Evolutionary conservation across 352 stramenopile species (phyloP).

Genomic region (Phytophthora ramorum): DNA sequence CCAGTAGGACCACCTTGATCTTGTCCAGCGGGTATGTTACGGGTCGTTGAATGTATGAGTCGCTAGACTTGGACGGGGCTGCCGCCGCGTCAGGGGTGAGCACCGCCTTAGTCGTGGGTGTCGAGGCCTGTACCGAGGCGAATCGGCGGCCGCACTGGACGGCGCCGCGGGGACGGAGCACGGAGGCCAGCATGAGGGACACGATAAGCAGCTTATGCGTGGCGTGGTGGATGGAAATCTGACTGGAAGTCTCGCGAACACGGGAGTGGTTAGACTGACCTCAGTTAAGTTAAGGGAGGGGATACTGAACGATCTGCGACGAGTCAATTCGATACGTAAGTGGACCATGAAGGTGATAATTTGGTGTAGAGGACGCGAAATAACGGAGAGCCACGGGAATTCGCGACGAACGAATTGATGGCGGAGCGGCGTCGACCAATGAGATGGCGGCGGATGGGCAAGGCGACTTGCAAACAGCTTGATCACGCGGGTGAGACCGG

Average conservation of each 20-base stretch:
- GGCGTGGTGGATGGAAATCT: constrained; percentile 28
- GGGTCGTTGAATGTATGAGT: constrained; percentile 63
- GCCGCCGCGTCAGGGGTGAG: constrained; percentile 20
- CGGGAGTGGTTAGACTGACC: background rate
- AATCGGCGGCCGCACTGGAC: constrained; percentile 34
- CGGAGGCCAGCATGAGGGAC: constrained; percentile 45
- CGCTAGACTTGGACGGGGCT: constrained; percentile 12
- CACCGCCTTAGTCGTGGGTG: constrained; percentile 20
- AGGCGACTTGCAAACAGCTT: background rate
- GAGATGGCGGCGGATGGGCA: background rate
- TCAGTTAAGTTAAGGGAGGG: constrained; percentile 4
- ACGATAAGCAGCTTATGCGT: background rate
- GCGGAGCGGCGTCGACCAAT: constrained; percentile 1
- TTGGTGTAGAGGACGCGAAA: constrained; percentile 21
- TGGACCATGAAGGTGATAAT: background rate
- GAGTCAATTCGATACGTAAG: constrained; percentile 19
- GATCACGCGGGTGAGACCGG: background rate
- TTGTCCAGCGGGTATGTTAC: constrained; percentile 83
- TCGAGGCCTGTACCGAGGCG: constrained; percentile 45
- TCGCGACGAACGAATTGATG: background rate
- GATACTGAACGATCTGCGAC: constrained; percentile 11
- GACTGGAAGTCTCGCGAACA: constrained; percentile 20
- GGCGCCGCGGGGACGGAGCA: constrained; percentile 36
- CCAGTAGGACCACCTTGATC: constrained; percentile 84
- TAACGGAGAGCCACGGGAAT: background rate